Percentiles rank a stretch among this genome's conserved stretches.
Evolutionary conservation across 225 moss, liverwort and hornwort species (phyloP).

Genomic region (Climacium dendroides): DNA sequence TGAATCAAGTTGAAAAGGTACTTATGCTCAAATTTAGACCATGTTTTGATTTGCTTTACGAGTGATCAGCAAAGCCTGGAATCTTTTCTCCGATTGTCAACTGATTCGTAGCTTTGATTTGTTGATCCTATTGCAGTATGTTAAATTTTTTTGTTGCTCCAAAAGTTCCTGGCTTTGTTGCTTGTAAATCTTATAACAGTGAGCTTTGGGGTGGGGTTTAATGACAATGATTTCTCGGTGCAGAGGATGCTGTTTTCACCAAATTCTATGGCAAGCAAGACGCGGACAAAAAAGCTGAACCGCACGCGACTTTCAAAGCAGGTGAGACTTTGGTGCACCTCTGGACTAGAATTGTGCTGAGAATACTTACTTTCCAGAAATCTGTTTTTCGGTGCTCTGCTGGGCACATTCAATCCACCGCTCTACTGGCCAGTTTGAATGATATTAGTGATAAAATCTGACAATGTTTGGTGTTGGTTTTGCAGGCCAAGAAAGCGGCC

Average conservation of each 20-base stretch:
- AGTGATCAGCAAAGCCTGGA: neutral
- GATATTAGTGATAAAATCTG: neutral
- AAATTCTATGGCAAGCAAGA: conserved; percentile 20
- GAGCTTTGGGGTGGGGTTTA: neutral
- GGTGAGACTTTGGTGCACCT: neutral
- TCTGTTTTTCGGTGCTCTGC: neutral
- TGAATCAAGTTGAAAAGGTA: conserved; percentile 29
- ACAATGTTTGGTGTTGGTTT: neutral
- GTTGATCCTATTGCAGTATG: neutral
- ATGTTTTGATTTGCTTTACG: neutral
- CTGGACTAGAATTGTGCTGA: neutral
- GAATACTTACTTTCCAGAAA: neutral
- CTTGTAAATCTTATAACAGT: neutral
- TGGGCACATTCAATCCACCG: neutral
- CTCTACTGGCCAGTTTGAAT: neutral
- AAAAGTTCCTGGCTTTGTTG: neutral
- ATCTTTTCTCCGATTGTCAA: neutral
- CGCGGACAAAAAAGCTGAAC: conserved; percentile 22
- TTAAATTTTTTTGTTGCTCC: neutral
- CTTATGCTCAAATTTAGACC: neutral
- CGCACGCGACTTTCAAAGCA: conserved; percentile 16
- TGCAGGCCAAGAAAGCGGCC: conserved; percentile 7
- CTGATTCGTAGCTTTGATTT: neutral
- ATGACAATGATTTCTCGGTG: neutral
- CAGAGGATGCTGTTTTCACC: conserved; percentile 29